A percentile compares a stretch with the other conserved stretches of the same genome.
Evolutionary conservation across 2,329 filamentous ascomycete species (phyloP).

Genomic region (Trichoderma sp.): DNA sequence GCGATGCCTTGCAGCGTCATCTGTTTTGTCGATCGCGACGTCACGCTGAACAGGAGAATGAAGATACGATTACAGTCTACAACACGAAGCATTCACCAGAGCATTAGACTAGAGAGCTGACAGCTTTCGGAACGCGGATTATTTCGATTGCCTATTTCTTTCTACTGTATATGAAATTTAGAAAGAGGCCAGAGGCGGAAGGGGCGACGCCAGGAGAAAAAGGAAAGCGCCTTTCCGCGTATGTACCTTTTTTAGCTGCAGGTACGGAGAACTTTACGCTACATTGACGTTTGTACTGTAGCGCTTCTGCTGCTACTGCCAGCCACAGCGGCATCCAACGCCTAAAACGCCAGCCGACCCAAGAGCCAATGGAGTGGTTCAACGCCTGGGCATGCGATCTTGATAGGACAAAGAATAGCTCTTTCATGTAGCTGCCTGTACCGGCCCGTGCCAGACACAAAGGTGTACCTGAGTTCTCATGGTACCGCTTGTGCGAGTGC

Average conservation of each 20-base stretch:
- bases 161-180: no score
- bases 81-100: background rate
- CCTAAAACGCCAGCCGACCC: background rate
- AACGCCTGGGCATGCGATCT: background rate
- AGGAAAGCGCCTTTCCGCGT: background rate
- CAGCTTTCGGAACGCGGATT: slow-evolving; percentile 14
- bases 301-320: background rate
- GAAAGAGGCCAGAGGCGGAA: background rate
- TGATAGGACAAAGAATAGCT: background rate
- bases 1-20: background rate
- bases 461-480: background rate
- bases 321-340: background rate
- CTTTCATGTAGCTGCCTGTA: background rate
- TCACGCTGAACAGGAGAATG: background rate
- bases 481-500: background rate
- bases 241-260: background rate
- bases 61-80: background rate
- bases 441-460: background rate
- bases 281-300: background rate
- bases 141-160: background rate
- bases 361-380: background rate
- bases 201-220: background rate
- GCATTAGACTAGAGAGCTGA: background rate
- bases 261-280: background rate
- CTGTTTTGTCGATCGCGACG: slow-evolving; percentile 15